phyloP scores from a whole-genome alignment of 2,329 filamentous ascomycete genomes.

The Graphilbum sp. region DNA sequence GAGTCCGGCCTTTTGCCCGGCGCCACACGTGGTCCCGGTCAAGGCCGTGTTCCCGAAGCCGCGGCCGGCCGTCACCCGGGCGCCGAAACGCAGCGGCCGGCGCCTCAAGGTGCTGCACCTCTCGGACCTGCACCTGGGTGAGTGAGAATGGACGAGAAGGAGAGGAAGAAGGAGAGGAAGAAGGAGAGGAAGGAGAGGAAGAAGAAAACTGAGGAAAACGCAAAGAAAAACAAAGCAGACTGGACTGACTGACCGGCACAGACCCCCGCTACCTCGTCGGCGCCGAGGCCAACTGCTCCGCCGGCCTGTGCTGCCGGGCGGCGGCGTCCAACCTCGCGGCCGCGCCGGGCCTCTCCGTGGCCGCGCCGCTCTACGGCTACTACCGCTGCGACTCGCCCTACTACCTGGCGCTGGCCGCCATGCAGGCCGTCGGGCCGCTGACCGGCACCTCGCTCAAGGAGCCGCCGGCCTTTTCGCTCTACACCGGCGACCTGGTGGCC shows the following conservation, averaged over 20 bases:
- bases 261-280: conserved; percentile 38
- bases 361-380: conserved; percentile 36
- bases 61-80: conserved; percentile 26
- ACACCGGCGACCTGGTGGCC: conserved; percentile 42
- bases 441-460: conserved; percentile 32
- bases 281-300: conserved; percentile 35
- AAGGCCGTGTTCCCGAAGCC: conserved; percentile 37
- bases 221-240: not conserved
- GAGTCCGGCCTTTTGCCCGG: conserved; percentile 27
- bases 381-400: conserved; percentile 43
- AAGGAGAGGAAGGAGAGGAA: not conserved
- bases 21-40: conserved; percentile 25
- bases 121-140: conserved; percentile 38
- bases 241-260: not conserved
- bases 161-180: not conserved
- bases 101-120: conserved; percentile 40
- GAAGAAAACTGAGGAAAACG: not conserved
- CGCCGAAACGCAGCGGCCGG: conserved; percentile 31
- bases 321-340: conserved; percentile 16
- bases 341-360: conserved; percentile 16
- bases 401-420: conserved; percentile 35
- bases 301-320: conserved; percentile 41
- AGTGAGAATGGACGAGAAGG: not conserved
- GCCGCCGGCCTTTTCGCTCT: conserved; percentile 37
- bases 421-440: conserved; percentile 37